Evolutionary conservation across 2,329 filamentous ascomycete genomes (phyloP).

Genomic region (Microcera coccophila): DNA sequence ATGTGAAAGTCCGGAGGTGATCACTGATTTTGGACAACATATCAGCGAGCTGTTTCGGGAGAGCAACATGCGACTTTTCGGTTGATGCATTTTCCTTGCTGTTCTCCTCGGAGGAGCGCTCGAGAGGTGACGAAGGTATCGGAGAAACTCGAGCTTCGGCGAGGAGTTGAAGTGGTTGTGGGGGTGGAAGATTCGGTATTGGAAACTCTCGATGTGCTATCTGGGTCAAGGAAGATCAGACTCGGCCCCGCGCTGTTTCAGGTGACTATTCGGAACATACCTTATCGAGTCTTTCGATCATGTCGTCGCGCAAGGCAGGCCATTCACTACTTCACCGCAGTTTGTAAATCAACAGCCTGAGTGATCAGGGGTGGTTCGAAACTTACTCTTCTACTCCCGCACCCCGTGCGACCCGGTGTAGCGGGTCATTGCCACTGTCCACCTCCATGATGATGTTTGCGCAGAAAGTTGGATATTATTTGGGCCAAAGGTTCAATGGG

Average conservation of each 20-base stretch:
- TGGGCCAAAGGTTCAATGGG: slow-evolving; percentile 1
- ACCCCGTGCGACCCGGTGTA: slow-evolving; percentile 48
- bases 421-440: slow-evolving; percentile 49
- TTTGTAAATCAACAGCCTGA: slow-evolving; percentile 18
- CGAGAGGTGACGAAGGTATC: slow-evolving; percentile 41
- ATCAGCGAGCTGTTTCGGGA: slow-evolving; percentile 61
- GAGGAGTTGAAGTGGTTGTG: slow-evolving; percentile 38
- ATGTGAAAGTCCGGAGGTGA: slow-evolving; percentile 65
- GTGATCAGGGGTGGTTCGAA: slow-evolving; percentile 3
- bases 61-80: slow-evolving; percentile 38
- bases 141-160: slow-evolving; percentile 44
- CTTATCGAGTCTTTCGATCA: slow-evolving; percentile 66
- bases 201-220: slow-evolving; percentile 74
- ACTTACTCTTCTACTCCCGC: slow-evolving; percentile 55
- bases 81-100: slow-evolving; percentile 66
- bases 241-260: slow-evolving; percentile 1
- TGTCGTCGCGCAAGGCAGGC: slow-evolving; percentile 61
- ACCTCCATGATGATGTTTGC: slow-evolving; percentile 48
- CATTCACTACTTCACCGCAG: slow-evolving; percentile 58
- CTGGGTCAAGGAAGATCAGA: slow-evolving; percentile 39
- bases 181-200: slow-evolving; percentile 56
- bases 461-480: background rate
- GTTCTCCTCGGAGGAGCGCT: slow-evolving; percentile 51
- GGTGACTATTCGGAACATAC: slow-evolving; percentile 28
- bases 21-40: slow-evolving; percentile 59